A percentile compares a stretch with the other conserved stretches of the same genome.
phyloP scores from a whole-genome alignment of 2,329 filamentous ascomycete species.

The Penicillium sp. region DNA sequence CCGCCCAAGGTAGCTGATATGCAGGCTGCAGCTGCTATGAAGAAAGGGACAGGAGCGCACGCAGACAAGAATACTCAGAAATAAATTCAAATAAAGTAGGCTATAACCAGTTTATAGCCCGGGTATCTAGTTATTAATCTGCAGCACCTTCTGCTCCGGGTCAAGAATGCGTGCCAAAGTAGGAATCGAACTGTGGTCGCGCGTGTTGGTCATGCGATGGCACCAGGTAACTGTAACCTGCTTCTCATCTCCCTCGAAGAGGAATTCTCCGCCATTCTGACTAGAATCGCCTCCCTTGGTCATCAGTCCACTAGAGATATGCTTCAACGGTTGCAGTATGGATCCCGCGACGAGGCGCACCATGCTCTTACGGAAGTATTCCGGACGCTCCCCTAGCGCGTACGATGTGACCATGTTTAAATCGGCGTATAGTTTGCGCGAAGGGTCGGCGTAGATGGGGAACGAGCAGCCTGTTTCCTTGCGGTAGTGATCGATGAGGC shows the following conservation, averaged over 20 bases:
- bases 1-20: constrained; percentile 86
- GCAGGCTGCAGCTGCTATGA: constrained; percentile 42
- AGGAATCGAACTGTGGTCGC: constrained; percentile 68
- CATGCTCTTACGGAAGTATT: constrained; percentile 57
- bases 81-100: too few species aligned
- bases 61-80: not conserved
- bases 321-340: constrained; percentile 55
- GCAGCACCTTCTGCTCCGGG: not conserved
- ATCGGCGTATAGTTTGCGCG: constrained; percentile 58
- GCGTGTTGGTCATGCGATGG: constrained; percentile 72
- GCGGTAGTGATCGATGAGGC: constrained; percentile 63
- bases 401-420: constrained; percentile 66
- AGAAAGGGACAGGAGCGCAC: constrained; percentile 25
- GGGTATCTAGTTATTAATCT: not conserved
- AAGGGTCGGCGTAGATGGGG: constrained; percentile 73
- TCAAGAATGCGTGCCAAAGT: constrained; percentile 13
- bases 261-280: constrained; percentile 71
- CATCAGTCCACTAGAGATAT: constrained; percentile 26
- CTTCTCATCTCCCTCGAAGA: constrained; percentile 55
- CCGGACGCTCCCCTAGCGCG: constrained; percentile 56
- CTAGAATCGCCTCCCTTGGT: constrained; percentile 43
- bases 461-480: constrained; percentile 60
- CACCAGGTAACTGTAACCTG: constrained; percentile 69
- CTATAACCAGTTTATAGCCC: too few species aligned
- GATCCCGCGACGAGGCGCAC: constrained; percentile 45